phyloP scores from a whole-genome alignment of 1,284 basidiomycete genomes.

The Pseudozyma sp. region DNA sequence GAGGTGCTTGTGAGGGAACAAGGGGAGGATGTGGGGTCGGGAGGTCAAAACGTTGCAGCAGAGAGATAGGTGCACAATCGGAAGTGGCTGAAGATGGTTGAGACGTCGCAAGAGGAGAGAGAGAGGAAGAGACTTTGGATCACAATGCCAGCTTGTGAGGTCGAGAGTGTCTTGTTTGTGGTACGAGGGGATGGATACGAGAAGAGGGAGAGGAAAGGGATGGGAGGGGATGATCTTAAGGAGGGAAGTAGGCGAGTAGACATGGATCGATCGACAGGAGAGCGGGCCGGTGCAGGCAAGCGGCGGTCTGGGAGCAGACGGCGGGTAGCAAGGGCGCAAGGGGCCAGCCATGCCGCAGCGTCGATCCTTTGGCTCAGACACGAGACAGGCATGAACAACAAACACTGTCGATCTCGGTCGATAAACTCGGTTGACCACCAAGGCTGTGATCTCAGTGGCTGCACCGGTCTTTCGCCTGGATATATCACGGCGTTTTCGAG shows the following conservation, averaged over 20 bases:
- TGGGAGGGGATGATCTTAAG: background rate
- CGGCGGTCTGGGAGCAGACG: background rate
- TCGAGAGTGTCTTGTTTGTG: constrained; percentile 4
- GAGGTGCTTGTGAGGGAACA: background rate
- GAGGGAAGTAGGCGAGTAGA: constrained; percentile 8
- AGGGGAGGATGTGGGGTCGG: background rate
- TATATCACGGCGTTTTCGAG: constrained; percentile 1
- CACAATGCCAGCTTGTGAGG: constrained; percentile 33
- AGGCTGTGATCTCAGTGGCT: background rate
- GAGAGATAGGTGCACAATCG: background rate
- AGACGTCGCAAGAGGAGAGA: constrained; percentile 4
- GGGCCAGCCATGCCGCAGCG: constrained; percentile 10
- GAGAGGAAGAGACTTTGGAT: background rate
- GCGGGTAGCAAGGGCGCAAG: constrained; percentile 12
- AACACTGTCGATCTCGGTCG: constrained; percentile 4
- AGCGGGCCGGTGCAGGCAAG: background rate
- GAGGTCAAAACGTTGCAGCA: background rate
- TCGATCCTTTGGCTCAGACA: constrained; percentile 26
- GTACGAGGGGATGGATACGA: background rate
- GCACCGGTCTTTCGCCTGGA: background rate
- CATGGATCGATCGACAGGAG: constrained; percentile 19
- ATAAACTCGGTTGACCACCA: constrained; percentile 3
- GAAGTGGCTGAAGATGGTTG: constrained; percentile 1
- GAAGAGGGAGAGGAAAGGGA: constrained; percentile 2
- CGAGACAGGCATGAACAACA: constrained; percentile 26